Percentiles rank a stretch among this genome's conserved stretches.
Evolutionary conservation across 768 basidiomycete species (phyloP).

Genomic region (Mycena epipterygia): DNA sequence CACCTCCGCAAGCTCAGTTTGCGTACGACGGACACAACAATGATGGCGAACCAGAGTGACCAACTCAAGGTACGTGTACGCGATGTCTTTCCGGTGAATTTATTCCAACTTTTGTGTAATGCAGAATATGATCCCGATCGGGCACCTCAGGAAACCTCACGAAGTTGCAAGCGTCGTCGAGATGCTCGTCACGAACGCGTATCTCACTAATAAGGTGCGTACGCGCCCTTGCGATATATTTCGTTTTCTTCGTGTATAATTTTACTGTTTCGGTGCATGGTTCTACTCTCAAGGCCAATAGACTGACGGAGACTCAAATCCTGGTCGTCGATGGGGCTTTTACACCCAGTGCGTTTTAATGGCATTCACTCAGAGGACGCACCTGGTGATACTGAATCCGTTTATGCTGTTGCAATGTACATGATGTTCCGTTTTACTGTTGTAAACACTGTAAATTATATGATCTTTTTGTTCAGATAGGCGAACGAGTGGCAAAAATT

Average conservation of each 20-base stretch:
- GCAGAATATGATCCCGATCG: constrained; percentile 63
- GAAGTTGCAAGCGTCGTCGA: constrained; percentile 68
- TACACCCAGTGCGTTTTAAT: constrained; percentile 57
- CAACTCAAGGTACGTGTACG: constrained; percentile 47
- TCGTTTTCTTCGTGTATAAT: too few species aligned
- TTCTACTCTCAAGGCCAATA: too few species aligned
- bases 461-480: too few species aligned
- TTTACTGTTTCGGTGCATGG: too few species aligned
- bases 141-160: constrained; percentile 62
- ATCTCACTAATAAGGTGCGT: constrained; percentile 71
- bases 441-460: too few species aligned
- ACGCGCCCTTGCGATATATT: constrained; percentile 1
- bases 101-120: too few species aligned
- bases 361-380: too few species aligned
- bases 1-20: neutral
- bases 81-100: constrained; percentile 11
- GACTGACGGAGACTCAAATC: constrained; percentile 47
- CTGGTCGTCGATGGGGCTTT: constrained; percentile 62
- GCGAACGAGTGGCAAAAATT: too few species aligned
- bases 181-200: constrained; percentile 62
- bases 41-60: constrained; percentile 58
- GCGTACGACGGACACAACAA: constrained; percentile 55
- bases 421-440: too few species aligned
- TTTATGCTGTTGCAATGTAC: too few species aligned
- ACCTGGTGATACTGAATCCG: too few species aligned